A percentile compares a stretch with the other conserved stretches of the same genome.
These are phyloP conservation scores for Exidia glandulosa DNA, from an alignment of 768 basidiomycete genomes.

Conservation along the genomic window DNA sequence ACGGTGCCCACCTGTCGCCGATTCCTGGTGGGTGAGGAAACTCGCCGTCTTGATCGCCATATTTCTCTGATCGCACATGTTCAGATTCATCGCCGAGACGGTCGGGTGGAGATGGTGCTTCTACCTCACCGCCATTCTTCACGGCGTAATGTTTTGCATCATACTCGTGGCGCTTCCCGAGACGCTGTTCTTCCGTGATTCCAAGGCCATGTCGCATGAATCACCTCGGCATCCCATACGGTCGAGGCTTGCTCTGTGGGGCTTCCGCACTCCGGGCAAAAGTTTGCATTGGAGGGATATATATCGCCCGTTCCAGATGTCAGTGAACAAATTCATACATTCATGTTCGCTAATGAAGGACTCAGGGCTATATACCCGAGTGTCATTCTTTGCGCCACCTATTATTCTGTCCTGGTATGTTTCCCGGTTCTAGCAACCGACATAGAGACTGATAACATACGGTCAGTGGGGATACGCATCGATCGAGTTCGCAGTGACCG, in stretches of 20 bases:
- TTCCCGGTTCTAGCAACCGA: not conserved
- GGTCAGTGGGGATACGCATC: slow-evolving; percentile 26
- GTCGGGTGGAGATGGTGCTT: slow-evolving; percentile 35
- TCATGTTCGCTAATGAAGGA: slow-evolving; percentile 2
- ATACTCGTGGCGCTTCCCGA: slow-evolving; percentile 31
- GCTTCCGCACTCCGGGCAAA: slow-evolving; percentile 16
- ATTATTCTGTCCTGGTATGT: not conserved
- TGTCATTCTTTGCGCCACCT: slow-evolving; percentile 24
- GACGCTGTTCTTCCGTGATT: slow-evolving; percentile 26
- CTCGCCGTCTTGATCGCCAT: not conserved
- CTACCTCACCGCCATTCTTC: slow-evolving; percentile 32
- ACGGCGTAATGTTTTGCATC: slow-evolving; percentile 26
- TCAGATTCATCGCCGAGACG: slow-evolving; percentile 27
- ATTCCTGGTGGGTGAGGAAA: slow-evolving; percentile 19
- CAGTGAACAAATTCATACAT: not conserved
- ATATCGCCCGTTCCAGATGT: slow-evolving; percentile 17
- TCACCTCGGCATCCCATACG: not conserved
- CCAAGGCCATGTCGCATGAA: slow-evolving; percentile 7
- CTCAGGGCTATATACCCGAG: slow-evolving; percentile 32
- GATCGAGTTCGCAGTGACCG: slow-evolving; percentile 28
- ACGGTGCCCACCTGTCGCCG: slow-evolving; percentile 31
- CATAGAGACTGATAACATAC: not conserved
- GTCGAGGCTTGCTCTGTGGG: not conserved
- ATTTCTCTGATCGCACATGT: slow-evolving; percentile 12
- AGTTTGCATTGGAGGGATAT: slow-evolving; percentile 16